phyloP scores from a whole-genome alignment of 768 basidiomycete species.

The Rhizopogon salebrosus region DNA sequence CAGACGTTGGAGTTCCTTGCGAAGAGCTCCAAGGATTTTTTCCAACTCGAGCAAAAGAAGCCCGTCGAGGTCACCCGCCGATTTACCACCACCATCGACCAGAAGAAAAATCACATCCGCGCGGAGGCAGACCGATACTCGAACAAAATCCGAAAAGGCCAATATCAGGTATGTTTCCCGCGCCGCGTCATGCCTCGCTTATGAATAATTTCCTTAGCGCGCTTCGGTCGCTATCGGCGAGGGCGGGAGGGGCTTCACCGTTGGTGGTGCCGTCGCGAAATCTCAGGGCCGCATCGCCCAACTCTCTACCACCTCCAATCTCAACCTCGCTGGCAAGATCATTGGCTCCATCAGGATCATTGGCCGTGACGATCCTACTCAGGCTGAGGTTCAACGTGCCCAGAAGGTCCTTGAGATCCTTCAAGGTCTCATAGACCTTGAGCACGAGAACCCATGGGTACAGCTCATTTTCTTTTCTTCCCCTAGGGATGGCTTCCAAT shows the following conservation, averaged over 20 bases:
- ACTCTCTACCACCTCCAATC: slow-evolving; percentile 15
- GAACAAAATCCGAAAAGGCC: slow-evolving; percentile 24
- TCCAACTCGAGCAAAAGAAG: slow-evolving; percentile 23
- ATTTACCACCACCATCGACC: slow-evolving; percentile 12
- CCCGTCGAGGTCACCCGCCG: slow-evolving; percentile 18
- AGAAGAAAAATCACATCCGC: slow-evolving; percentile 9
- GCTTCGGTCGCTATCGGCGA: slow-evolving; percentile 17
- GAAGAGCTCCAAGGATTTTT: slow-evolving; percentile 18
- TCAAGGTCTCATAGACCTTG: slow-evolving; percentile 26
- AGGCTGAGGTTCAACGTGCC: slow-evolving; percentile 44
- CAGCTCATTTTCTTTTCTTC: slow-evolving; percentile 27
- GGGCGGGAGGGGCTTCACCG: slow-evolving; percentile 15
- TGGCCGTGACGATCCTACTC: slow-evolving; percentile 53
- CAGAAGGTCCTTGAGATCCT: slow-evolving; percentile 27
- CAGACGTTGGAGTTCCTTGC: slow-evolving; percentile 24
- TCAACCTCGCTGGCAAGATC: slow-evolving; percentile 24
- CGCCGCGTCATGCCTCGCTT: background rate
- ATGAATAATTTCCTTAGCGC: slow-evolving; percentile 7
- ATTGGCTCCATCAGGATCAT: slow-evolving; percentile 38
- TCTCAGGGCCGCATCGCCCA: slow-evolving; percentile 13
- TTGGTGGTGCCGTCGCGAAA: slow-evolving; percentile 15
- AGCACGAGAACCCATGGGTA: slow-evolving; percentile 33
- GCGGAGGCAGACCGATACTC: slow-evolving; percentile 24
- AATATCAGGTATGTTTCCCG: slow-evolving; percentile 31
- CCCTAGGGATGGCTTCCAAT: slow-evolving; percentile 22